Percentiles rank a stretch among this genome's conserved stretches.
Conservation (phyloP, 768 basidiomycete genomes). For the Cystobasidium tubakii region DNA sequence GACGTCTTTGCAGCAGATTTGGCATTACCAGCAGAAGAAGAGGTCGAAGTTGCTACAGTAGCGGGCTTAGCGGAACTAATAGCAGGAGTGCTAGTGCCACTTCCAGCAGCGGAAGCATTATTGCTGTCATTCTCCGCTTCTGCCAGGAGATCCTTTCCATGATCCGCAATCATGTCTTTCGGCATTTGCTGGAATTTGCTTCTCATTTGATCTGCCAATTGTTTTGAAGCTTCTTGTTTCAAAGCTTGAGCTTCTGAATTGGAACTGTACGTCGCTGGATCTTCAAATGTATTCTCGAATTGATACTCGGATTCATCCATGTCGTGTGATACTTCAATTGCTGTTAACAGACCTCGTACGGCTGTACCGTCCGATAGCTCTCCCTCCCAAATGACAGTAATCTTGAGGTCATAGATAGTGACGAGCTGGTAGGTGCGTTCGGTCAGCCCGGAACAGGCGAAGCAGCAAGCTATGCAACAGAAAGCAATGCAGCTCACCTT, state of each 20-base stretch:
- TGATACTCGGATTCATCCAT: constrained; percentile 47
- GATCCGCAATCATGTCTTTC: constrained; percentile 43
- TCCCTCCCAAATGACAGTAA: constrained; percentile 37
- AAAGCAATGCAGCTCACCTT: constrained; percentile 21
- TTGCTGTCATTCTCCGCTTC: constrained; percentile 26
- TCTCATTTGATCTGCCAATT: constrained; percentile 42
- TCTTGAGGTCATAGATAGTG: constrained; percentile 44
- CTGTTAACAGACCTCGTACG: constrained; percentile 37
- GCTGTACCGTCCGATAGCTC: constrained; percentile 9
- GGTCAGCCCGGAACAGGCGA: neutral
- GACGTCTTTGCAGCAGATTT: neutral
- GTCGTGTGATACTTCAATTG: constrained; percentile 45
- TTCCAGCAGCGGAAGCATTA: constrained; percentile 14
- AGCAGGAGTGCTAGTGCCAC: constrained; percentile 39
- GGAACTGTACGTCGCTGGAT: constrained; percentile 24
- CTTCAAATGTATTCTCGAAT: constrained; percentile 41
- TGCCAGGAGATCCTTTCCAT: constrained; percentile 46
- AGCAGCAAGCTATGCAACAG: neutral
- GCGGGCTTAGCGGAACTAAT: neutral
- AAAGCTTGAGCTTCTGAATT: constrained; percentile 43
- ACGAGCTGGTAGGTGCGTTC: constrained; percentile 39
- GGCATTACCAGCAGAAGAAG: neutral
- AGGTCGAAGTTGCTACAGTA: constrained; percentile 6
- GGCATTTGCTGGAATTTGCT: constrained; percentile 45
- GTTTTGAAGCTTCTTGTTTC: constrained; percentile 39